Base-by-base conservation (phyloP, 306 rosid genomes). In the Argentina anserina region DNA sequence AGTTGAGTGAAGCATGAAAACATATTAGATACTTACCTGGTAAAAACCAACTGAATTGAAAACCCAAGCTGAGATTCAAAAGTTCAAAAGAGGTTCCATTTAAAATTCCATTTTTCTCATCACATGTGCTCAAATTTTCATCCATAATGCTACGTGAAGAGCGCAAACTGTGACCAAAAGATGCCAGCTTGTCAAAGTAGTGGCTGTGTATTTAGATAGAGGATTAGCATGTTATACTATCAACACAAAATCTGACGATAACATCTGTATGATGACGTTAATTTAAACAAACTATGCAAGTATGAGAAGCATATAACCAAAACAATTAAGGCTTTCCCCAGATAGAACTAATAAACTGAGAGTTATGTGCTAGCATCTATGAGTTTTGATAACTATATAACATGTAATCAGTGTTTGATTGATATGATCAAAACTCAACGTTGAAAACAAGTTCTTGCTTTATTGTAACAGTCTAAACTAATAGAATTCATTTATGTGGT, bases 151-250 rank as follows among this genome's bases (percentile, higher is more conserved):
- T 79, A 86, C 83, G 25, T 93, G 97, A 85, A 93, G 98, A 40
- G 98, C 91, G 77, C 96, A 93, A 83, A 93, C 91, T 53, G 98
- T 93, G 75, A 93, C 98, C 67, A 93, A 94, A 74, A 93, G 92
- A 91, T 93, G 98, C 98, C 98, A 93, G 83, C 97, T 93, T 69
- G 98, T 93, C 94, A 93, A 86, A 62, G 98, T 91, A 41, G 97
- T 93, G 76, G 98, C 97, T 93, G 94, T 72, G 59, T 49, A 47
- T 73, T 55, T 67, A 66, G 10, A 45, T 23, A 56, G 49, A 55
- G 63, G 50, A 18, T 71, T 43, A 78, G 31, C 33, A 31, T 3
- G 37, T 31, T 15, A 37, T 33, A 53, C 58, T 25, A 8, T 34
- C 43, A 67, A 29, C 36, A 23, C 34, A 18, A 25, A 10, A 61